Base-by-base conservation (phyloP, 2,329 filamentous ascomycete genomes). In the Phialocephala sp. region DNA sequence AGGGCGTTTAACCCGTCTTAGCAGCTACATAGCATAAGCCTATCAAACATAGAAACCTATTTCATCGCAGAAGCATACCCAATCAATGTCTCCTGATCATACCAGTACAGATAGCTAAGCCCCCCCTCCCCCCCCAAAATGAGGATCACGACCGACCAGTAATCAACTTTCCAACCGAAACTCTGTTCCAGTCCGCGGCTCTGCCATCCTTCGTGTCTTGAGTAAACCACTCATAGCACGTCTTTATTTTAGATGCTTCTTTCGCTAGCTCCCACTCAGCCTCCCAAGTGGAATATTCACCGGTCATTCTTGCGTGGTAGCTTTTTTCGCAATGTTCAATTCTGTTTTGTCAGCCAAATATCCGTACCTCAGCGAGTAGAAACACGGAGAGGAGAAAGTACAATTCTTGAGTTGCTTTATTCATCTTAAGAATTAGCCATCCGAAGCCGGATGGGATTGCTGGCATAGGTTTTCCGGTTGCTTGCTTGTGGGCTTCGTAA, bases 351-450 rank as follows among this genome's bases (percentile, higher is more conserved):
- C 45, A 50, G n/a, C 45, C 11, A 20, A 43, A 43, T 43, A n/a
- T 43, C 18, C 41, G 8, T 24, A 1, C 37, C 57, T 41, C 20
- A 39, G 43, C 14, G 15, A 8, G 4, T 9, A 45, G n/a, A 20
- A 9, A 22, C 5, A 20, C 2, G 45, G 45, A 6, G 45, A 47
- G 32, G 32, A n/a, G 32, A 57, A 24, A 36, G 27, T 67, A 70
- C 68, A 72, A 20, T 36, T 47, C 59, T 64, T 64, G 65, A 1
- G 66, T 69, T 20, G 47, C 59, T 27, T 60, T 66, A 32, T 68
- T 72, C 41, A 64, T 36, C 41, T 69, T 69, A 5, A 67, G 35
- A n/a, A 72, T 50, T 11, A 66, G 32, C 67, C 64, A 67, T 12
- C 54, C 70, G 8, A 72, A 59, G n/a, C 22, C 39, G 14, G 43